phyloP scores from a whole-genome alignment of 495 filamentous ascomycete species.

The Extremus antarcticus region DNA sequence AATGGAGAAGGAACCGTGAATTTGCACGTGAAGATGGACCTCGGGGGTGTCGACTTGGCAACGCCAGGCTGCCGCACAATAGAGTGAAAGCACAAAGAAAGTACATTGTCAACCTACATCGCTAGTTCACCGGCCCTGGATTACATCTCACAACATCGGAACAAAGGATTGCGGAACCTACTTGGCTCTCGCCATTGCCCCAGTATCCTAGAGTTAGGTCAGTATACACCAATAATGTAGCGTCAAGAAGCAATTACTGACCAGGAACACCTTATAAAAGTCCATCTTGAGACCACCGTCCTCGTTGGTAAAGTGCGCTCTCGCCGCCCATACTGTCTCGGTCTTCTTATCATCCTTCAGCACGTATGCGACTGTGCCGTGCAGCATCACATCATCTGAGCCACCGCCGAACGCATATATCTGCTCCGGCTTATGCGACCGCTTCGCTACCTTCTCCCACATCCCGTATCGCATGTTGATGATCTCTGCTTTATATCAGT shows the following conservation, averaged over 20 bases:
- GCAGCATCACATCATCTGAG: conserved; percentile 48
- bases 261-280: conserved; percentile 59
- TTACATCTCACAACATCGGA: too few relatives aligned
- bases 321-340: conserved; percentile 44
- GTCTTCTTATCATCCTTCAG: conserved; percentile 40
- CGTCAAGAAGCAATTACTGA: conserved; percentile 25
- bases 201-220: conserved; percentile 9
- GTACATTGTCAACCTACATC: not conserved
- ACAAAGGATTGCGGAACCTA: too few relatives aligned
- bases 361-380: conserved; percentile 46
- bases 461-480: conserved; percentile 41
- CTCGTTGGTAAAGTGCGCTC: conserved; percentile 41
- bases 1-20: not conserved
- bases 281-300: conserved; percentile 42
- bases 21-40: not conserved
- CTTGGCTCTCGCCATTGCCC: conserved; percentile 9
- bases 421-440: conserved; percentile 39
- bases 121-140: too few relatives aligned
- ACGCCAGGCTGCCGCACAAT: not conserved
- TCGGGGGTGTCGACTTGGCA: not conserved
- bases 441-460: conserved; percentile 45
- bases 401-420: conserved; percentile 43
- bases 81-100: not conserved
- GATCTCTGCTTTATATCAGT: conserved; percentile 37
- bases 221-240: not conserved